Percentiles rank a stretch among this genome's conserved stretches.
These are phyloP conservation scores for Haplosporangium gracile DNA, from an alignment of 192 early-diverging fungal genomes.

Conservation along the genomic window DNA sequence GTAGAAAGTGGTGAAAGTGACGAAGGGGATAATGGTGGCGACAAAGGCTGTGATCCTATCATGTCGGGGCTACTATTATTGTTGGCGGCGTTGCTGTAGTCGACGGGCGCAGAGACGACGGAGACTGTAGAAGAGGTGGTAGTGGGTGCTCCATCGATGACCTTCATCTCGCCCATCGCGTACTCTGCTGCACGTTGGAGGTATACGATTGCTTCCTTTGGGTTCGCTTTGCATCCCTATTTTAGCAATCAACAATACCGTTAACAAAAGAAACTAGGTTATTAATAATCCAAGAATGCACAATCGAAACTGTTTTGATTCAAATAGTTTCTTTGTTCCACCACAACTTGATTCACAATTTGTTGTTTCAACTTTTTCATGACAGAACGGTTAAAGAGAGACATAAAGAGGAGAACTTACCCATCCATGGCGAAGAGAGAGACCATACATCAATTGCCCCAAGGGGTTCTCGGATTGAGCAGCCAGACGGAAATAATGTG, in stretches of 20 bases:
- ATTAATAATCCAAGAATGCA: background rate
- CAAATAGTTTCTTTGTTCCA: no score
- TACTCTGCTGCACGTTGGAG: slow-evolving; percentile 81
- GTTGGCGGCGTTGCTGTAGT: background rate
- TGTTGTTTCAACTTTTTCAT: no score
- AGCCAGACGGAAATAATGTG: slow-evolving; percentile 76
- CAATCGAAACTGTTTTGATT: no score
- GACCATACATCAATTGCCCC: slow-evolving; percentile 83
- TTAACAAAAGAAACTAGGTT: background rate
- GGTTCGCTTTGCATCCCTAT: slow-evolving; percentile 75
- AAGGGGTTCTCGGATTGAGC: slow-evolving; percentile 76
- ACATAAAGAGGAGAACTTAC: slow-evolving; percentile 49
- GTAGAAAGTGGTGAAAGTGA: background rate
- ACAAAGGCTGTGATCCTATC: background rate
- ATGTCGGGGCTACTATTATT: background rate
- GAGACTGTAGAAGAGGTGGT: background rate
- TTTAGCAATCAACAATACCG: no score
- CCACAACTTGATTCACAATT: no score
- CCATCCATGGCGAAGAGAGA: slow-evolving; percentile 87
- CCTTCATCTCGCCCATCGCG: slow-evolving; percentile 69
- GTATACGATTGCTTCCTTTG: slow-evolving; percentile 77
- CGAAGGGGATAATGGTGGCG: slow-evolving; percentile 7
- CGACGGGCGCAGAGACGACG: background rate
- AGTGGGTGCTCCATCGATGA: slow-evolving; percentile 45
- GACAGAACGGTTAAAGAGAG: background rate